Conservation (phyloP, 208 protist genomes). For the Acanthamoeba divionensis region DNA sequence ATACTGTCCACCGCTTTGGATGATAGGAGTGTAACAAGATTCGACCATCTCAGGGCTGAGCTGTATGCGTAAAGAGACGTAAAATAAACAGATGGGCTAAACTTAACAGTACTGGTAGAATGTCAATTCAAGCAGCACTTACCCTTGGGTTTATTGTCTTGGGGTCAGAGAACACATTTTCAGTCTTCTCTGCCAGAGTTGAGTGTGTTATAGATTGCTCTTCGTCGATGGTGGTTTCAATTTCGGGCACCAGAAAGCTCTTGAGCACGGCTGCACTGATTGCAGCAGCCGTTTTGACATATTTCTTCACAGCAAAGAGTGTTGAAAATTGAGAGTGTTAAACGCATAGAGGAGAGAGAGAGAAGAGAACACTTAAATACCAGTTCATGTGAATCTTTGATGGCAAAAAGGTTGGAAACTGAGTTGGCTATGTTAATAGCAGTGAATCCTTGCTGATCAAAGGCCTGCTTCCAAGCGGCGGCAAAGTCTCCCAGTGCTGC, state of each 20-base stretch:
- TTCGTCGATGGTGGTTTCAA: background rate
- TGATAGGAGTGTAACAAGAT: constrained; percentile 69
- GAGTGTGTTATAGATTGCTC: constrained; percentile 4
- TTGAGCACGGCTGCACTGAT: background rate
- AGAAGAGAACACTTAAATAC: background rate
- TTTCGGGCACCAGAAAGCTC: background rate
- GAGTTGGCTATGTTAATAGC: background rate
- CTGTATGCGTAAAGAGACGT: background rate
- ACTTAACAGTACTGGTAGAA: background rate
- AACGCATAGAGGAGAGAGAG: background rate
- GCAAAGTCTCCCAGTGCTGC: background rate
- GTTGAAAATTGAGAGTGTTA: background rate
- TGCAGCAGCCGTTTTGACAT: background rate
- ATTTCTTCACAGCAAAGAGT: background rate
- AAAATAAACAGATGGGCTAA: background rate
- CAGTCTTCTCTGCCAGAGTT: background rate
- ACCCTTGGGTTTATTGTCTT: background rate
- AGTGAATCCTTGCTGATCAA: background rate
- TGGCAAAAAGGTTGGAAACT: background rate
- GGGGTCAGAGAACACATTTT: background rate
- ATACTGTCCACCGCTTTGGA: constrained; percentile 79
- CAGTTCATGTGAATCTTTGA: constrained; percentile 10
- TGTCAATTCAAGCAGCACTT: background rate
- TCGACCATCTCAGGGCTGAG: constrained; percentile 1
- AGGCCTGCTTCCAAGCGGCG: background rate